phyloP scores from a whole-genome alignment of 2,329 filamentous ascomycete genomes.

The Purpureocillium takamizusanense region DNA sequence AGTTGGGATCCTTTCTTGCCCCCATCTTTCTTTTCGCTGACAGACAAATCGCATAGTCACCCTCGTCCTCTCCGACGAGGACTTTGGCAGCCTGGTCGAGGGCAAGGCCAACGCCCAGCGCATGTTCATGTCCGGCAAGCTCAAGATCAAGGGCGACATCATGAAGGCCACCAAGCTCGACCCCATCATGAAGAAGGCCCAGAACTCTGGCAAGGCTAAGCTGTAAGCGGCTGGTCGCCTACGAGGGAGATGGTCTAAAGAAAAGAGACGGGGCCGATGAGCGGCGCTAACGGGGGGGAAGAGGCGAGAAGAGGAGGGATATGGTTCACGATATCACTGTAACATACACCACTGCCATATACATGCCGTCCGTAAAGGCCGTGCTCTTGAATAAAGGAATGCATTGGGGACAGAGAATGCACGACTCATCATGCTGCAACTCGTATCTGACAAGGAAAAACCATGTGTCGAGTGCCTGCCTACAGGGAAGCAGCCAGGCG shows the following conservation, averaged over 20 bases:
- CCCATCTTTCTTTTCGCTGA: too few species aligned
- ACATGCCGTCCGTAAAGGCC: too few species aligned
- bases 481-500: conserved; percentile 14
- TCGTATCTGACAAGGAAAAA: not conserved
- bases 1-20: too few species aligned
- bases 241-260: too few species aligned
- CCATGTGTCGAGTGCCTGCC: not conserved
- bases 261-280: too few species aligned
- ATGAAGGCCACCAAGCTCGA: conserved; percentile 99
- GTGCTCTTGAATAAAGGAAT: too few species aligned
- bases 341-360: not conserved
- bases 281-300: not conserved
- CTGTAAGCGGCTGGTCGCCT: conserved; percentile 42
- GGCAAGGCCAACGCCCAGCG: conserved; percentile 93
- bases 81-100: conserved; percentile 73
- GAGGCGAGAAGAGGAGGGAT: not conserved
- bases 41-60: too few species aligned
- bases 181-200: conserved; percentile 81
- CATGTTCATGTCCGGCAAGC: conserved; percentile 95
- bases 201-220: conserved; percentile 62
- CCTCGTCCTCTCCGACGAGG: conserved; percentile 72
- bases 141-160: conserved; percentile 96
- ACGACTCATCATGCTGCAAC: not conserved
- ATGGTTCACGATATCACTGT: not conserved
- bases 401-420: too few species aligned